A percentile compares a stretch with the other conserved stretches of the same genome.
Evolutionary conservation across 1,139 yeast genomes (phyloP).

Genomic region (Scheffersomyces parashehatae): DNA sequence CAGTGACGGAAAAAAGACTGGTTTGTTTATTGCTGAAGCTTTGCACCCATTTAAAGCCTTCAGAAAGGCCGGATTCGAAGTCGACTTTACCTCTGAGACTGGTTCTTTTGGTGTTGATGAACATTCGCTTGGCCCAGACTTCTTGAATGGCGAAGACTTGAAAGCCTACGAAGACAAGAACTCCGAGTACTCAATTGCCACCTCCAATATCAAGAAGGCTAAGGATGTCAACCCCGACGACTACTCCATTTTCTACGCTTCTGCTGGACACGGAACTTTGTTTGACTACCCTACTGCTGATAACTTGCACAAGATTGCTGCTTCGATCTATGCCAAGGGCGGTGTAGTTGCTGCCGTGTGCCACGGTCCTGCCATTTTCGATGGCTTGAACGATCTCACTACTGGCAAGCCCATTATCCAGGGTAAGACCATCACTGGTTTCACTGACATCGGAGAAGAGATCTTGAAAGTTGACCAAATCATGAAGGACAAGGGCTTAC

Average conservation of each 20-base stretch:
- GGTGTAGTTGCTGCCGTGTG: constrained; percentile 66
- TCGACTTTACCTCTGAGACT: constrained; percentile 57
- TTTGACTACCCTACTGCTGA: constrained; percentile 57
- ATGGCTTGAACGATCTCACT: constrained; percentile 38
- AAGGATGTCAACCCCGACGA: constrained; percentile 47
- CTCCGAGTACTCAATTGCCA: constrained; percentile 36
- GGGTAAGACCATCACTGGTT: constrained; percentile 61
- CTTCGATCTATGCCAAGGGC: constrained; percentile 45
- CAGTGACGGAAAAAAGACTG: constrained; percentile 56
- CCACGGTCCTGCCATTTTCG: constrained; percentile 64
- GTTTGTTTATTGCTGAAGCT: constrained; percentile 57
- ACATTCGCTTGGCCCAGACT: constrained; percentile 44
- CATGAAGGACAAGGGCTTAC: constrained; percentile 33
- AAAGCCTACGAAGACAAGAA: constrained; percentile 34
- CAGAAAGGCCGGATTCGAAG: constrained; percentile 47
- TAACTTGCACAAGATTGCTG: constrained; percentile 46
- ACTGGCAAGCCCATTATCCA: constrained; percentile 47
- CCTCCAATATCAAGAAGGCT: constrained; percentile 41
- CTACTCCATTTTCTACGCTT: constrained; percentile 55
- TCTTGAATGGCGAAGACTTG: constrained; percentile 46
- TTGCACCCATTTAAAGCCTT: constrained; percentile 56
- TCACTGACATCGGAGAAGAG: constrained; percentile 57
- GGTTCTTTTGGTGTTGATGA: constrained; percentile 58
- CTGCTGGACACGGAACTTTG: constrained; percentile 67
- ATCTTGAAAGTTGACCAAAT: constrained; percentile 34